phyloP scores from a whole-genome alignment of 768 basidiomycete genomes.

The Postia placenta region DNA sequence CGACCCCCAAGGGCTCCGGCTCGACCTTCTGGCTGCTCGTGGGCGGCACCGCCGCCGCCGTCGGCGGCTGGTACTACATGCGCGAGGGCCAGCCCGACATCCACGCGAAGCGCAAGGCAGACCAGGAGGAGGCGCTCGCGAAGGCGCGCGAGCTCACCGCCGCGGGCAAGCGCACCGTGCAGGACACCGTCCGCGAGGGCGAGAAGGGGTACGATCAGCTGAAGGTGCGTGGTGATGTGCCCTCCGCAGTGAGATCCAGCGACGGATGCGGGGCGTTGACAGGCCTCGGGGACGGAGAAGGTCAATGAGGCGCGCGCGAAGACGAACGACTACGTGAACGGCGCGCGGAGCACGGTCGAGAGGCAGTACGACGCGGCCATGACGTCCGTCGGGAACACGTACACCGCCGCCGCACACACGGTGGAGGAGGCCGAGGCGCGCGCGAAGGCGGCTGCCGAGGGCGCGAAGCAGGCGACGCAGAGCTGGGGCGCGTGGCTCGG shows the following conservation, averaged over 20 bases:
- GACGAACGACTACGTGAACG: conserved; percentile 24
- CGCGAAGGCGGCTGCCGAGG: conserved; percentile 21
- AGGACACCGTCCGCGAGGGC: conserved; percentile 24
- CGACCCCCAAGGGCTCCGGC: conserved; percentile 15
- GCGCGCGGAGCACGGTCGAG: conserved; percentile 21
- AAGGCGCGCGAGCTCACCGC: conserved; percentile 25
- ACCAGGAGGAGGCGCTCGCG: conserved; percentile 28
- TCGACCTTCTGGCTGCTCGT: conserved; percentile 24
- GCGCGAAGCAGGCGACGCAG: conserved; percentile 25
- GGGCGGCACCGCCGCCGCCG: conserved; percentile 22
- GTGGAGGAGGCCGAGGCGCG: conserved; percentile 19
- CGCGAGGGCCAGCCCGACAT: conserved; percentile 16
- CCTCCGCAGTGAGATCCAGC: not conserved
- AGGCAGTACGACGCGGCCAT: conserved; percentile 17
- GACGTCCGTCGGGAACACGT: conserved; percentile 12
- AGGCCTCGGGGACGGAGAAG: conserved; percentile 23
- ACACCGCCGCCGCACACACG: conserved; percentile 23
- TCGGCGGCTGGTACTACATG: conserved; percentile 34
- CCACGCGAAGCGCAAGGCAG: conserved; percentile 18
- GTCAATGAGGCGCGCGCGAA: conserved; percentile 21
- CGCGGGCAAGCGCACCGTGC: conserved; percentile 25
- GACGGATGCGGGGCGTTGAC: not conserved
- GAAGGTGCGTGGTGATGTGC: conserved; percentile 26
- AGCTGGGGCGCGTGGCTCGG: conserved; percentile 27
- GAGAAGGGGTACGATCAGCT: conserved; percentile 27